These are phyloP conservation scores for Colletotrichum abscissum DNA, from an alignment of 2,329 filamentous ascomycete species.

Conservation along the genomic window DNA sequence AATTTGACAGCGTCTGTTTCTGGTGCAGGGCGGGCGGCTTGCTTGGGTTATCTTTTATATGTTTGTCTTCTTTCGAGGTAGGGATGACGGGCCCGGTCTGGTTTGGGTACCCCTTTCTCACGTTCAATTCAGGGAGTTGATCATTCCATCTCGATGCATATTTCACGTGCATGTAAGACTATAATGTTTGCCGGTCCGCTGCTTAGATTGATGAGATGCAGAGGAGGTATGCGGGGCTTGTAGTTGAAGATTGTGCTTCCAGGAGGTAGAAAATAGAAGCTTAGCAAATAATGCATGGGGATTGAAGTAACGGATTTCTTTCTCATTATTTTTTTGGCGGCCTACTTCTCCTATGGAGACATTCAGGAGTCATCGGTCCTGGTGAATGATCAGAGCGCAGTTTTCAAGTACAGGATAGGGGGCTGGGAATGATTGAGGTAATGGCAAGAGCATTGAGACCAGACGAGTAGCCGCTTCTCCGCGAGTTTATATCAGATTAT, in stretches of 20 bases:
- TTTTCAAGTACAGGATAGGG: too few relatives aligned
- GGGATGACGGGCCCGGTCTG: slow-evolving; percentile 2
- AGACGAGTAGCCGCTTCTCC: not conserved
- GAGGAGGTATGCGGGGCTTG: not conserved
- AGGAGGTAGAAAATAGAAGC: not conserved
- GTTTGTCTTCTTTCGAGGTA: not conserved
- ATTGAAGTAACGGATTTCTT: not conserved
- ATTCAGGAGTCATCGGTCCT: not conserved
- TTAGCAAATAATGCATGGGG: not conserved
- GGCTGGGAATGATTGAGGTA: too few relatives aligned
- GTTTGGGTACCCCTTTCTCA: slow-evolving; percentile 9
- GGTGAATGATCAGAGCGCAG: not conserved
- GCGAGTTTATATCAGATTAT: not conserved
- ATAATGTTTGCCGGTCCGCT: not conserved
- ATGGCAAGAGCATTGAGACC: too few relatives aligned
- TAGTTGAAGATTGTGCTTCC: not conserved
- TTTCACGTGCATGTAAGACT: slow-evolving; percentile 20
- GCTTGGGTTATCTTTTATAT: not conserved
- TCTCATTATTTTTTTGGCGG: not conserved
- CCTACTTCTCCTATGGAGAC: not conserved
- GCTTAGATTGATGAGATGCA: not conserved
- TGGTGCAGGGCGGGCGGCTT: not conserved
- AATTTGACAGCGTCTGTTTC: not conserved
- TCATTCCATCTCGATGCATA: slow-evolving; percentile 15
- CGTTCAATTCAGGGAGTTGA: slow-evolving; percentile 12